Base-by-base conservation (phyloP, 2,329 filamentous ascomycete species). In the Botrytis squamosa region DNA sequence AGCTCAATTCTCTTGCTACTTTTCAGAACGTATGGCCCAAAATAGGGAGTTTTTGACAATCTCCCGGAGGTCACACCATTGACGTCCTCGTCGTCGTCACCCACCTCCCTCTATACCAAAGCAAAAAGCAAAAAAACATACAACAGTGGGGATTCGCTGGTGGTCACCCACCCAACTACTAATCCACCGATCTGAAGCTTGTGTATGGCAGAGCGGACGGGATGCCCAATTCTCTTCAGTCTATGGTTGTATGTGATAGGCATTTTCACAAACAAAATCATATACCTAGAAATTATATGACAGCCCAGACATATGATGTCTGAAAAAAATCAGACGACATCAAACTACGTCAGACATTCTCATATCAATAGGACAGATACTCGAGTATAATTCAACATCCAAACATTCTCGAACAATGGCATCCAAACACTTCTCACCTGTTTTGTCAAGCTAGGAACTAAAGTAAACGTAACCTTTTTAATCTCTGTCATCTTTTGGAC, bases 11-110 rank as follows among this genome's bases (percentile, higher is more conserved):
- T 22, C 46, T 52, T 5, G 12, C 49, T 14, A 52, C 0, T 1
- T 7, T 25, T 16, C 25, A 52, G 16, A n/a, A 12, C 12, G 20
- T 12, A 14, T 16, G 25, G 12, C 2, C 25, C 12, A 52, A 1
- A 16, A 14, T 16, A 5, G 3, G 2, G 2, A n/a, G 0, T 0
- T 0, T 0, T 52, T 5, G 2, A n/a, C 2, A 16, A 52, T n/a
- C 25, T 3, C 9, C 12, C 12, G 4, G 49, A n/a, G 6, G 2
- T 52, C 25, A 5, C 25, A 52, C 5, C 25, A 52, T 16, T 3
- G 12, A 12, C 22, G 4, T 5, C 4, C 3, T 7, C 4, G 12
- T 52, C 49, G 25, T 52, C 12, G 25, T 52, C 49, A 25, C 49
- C 49, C 25, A 52, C 49, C 49, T 52, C 25, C 16, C 49, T 16